Base-by-base conservation (phyloP, 495 filamentous ascomycete genomes). In the Cudoniella acicularis region DNA sequence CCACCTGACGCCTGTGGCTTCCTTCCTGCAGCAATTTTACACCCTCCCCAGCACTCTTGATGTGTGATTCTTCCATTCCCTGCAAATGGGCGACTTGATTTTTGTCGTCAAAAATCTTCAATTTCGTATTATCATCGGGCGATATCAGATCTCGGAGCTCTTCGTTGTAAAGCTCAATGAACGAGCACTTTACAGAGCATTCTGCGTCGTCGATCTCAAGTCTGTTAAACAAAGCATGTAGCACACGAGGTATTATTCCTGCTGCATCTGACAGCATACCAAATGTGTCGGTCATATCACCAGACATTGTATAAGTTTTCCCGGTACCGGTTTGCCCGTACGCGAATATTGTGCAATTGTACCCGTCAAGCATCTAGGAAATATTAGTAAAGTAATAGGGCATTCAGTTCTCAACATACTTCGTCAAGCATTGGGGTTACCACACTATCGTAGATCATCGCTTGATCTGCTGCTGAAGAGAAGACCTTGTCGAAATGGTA, bases 291-390 rank as follows among this genome's bases (percentile, higher is more conserved):
- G 80, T 87, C 88, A 98, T 96, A 67, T 98, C 92, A 30, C 94
- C 94, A 2, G 95, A 96, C 94, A 98, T 98, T 2, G 94, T 98
- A 70, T 98, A 98, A 26, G 94, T 98, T 73, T 98, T 98, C 54
- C 94, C 94, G 0, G 94, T 98, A 24, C 94, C 94, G 0, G 94
- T 98, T 66, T 98, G 94, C 9, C 94, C 94, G 70, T 98, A 98
- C 48, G 94, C 94, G 68, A 98, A 98, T 56, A 98, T 96, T 8
- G 94, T 98, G 70, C 94, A 98, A 70, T 98, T 98, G 73, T 89
- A 98, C n/a, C 94, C 94, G 23, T 83, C 79, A 21, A 98, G 81
- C 83, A 98, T 96, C 92, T 97, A 64, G 16, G n/a, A 40, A 57
- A 10, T 22, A 47, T 54, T 11, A 52, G 63, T 65, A 61, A 65